Conservation (phyloP, 345 rosid species). For the Populus euphratica region DNA sequence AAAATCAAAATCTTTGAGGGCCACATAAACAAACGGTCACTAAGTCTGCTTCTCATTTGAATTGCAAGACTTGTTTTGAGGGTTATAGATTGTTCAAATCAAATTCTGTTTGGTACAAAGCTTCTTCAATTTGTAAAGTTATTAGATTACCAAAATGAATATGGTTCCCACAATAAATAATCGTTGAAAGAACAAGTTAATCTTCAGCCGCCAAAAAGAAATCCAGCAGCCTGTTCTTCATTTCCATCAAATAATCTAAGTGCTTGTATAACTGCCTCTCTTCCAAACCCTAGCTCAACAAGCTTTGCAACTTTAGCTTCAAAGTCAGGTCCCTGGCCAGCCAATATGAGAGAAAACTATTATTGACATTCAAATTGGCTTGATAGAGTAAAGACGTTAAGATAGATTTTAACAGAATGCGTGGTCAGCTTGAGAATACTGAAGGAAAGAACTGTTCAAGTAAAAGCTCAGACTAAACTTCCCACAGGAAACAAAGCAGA, state of each 20-base stretch:
- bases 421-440: neutral
- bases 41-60: slow-evolving; percentile 8
- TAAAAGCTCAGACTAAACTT: neutral
- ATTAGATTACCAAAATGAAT: neutral
- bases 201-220: slow-evolving; percentile 78
- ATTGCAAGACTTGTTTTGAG: neutral
- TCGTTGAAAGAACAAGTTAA: neutral
- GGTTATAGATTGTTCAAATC: neutral
- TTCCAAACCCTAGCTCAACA: slow-evolving; percentile 76
- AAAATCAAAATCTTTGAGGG: no score
- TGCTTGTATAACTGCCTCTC: slow-evolving; percentile 82
- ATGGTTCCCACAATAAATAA: neutral
- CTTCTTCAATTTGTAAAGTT: neutral
- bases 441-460: neutral
- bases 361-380: neutral
- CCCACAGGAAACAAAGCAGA: neutral
- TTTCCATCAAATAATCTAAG: slow-evolving; percentile 76
- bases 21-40: no score
- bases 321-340: slow-evolving; percentile 64
- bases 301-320: slow-evolving; percentile 91
- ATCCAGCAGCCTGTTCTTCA: slow-evolving; percentile 96
- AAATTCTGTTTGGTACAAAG: neutral
- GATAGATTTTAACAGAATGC: neutral
- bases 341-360: neutral
- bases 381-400: neutral